These are phyloP conservation scores for Colletotrichum musicola DNA, from an alignment of 2,329 filamentous ascomycete genomes.

Conservation along the genomic window DNA sequence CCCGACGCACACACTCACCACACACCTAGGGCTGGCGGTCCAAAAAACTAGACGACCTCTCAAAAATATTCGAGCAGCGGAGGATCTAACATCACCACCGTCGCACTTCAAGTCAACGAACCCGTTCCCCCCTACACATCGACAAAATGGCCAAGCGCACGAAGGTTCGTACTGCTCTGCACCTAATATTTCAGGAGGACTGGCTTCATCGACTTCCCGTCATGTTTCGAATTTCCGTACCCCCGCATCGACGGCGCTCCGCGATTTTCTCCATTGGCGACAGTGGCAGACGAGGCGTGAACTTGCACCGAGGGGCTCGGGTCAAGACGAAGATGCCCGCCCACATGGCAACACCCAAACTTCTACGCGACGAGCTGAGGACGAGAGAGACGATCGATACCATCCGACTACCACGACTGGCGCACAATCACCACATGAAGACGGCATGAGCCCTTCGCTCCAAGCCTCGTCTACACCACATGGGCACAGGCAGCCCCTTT, in stretches of 20 bases:
- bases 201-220: conserved; percentile 29
- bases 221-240: conserved; percentile 16
- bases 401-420: background rate
- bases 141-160: conserved; percentile 94
- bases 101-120: conserved; percentile 40
- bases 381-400: conserved; percentile 31
- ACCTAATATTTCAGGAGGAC: conserved; percentile 7
- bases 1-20: conserved; percentile 35
- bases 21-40: conserved; percentile 44
- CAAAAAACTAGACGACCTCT: conserved; percentile 54
- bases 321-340: background rate
- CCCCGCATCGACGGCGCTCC: conserved; percentile 14
- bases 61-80: conserved; percentile 48
- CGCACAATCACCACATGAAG: background rate
- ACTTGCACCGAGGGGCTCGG: background rate
- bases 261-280: conserved; percentile 22
- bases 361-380: conserved; percentile 12
- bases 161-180: conserved; percentile 53
- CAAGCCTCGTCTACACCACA: background rate
- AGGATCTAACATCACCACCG: conserved; percentile 42
- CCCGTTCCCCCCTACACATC: conserved; percentile 47
- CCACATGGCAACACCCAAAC: background rate
- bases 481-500: background rate
- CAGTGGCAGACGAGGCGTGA: conserved; percentile 15
- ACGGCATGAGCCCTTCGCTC: background rate